Base-by-base conservation (phyloP, 352 stramenopile genomes). In the Phytopythium sindhum region DNA sequence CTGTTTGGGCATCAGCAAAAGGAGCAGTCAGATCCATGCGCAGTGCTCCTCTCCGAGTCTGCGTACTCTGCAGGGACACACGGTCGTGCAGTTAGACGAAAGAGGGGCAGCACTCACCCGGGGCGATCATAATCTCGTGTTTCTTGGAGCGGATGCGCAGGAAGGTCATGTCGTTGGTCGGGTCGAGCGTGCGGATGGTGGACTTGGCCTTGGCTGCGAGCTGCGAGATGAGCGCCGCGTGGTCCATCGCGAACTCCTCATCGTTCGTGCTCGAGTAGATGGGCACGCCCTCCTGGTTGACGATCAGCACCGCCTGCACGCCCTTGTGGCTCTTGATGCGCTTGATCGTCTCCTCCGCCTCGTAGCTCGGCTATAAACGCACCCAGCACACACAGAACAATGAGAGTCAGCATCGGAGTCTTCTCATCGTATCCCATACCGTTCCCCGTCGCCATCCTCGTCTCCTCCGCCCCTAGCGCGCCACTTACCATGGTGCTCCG, bases 341-440 rank as follows among this genome's bases (percentile, higher is more conserved):
- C 71, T 93, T 94, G 64, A 98, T 91, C 21, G 90, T 98, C 72
- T 98, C 92, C 77, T 98, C 89, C n/a, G 94, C 90, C 71, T 98
- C 95, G 73, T 92, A 90, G 60, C 81, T 79, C 69, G 81, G 78
- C 85, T 94, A 35, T 7, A 45, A 26, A 1, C 31, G 31, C 29
- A 9, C 52, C 8, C 14, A 44, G 17, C 5, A 26, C 52, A 21
- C 52, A 7, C 26, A 26, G 23, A 58, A 11, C 14, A 21, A 5
- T 7, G 15, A 42, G 7, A 4, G 52, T 44, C 26, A 58, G 15
- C 10, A 4, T 6, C 52, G 11, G 21, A 9, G 17, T 21, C 52
- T 58, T 31, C 28, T 0, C 19, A 26, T 44, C 28, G 15, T 19
- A 19, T 31, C 14, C 7, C 9, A 0, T 31, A 1, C 31, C 19